phyloP scores from a whole-genome alignment of 2,329 filamentous ascomycete genomes.

The Ophiostoma pallidulum region DNA sequence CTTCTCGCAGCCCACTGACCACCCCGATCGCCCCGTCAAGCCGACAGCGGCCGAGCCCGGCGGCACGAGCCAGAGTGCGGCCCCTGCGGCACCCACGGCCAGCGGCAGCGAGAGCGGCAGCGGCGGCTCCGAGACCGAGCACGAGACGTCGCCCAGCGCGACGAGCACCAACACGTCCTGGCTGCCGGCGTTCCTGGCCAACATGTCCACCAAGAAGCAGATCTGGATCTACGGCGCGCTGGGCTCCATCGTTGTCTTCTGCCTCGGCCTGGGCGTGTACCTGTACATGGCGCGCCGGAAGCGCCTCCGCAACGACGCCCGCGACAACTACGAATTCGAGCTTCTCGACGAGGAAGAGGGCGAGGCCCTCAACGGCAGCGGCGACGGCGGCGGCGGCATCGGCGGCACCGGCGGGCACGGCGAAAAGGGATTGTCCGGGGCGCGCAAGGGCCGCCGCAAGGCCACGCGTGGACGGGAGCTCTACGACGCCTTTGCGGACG shows the following conservation, averaged over 20 bases:
- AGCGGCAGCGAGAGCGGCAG: background rate
- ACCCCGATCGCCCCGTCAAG: slow-evolving; percentile 52
- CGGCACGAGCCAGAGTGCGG: slow-evolving; percentile 20
- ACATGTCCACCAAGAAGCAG: slow-evolving; percentile 75
- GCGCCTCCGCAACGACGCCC: slow-evolving; percentile 61
- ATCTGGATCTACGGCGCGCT: slow-evolving; percentile 88
- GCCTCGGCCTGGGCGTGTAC: slow-evolving; percentile 69
- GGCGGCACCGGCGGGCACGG: background rate
- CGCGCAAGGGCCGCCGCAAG: slow-evolving; percentile 34
- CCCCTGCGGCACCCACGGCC: background rate
- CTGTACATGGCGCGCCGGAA: slow-evolving; percentile 71
- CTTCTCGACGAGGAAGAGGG: slow-evolving; percentile 76
- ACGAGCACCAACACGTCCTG: slow-evolving; percentile 46
- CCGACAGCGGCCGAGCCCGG: slow-evolving; percentile 25
- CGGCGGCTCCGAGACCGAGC: slow-evolving; percentile 25
- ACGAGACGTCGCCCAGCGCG: slow-evolving; percentile 21
- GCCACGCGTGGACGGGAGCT: slow-evolving; percentile 68
- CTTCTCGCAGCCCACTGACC: slow-evolving; percentile 52
- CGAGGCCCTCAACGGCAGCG: slow-evolving; percentile 39
- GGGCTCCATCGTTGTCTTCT: slow-evolving; percentile 78
- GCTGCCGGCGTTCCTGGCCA: slow-evolving; percentile 81
- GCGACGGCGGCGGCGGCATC: background rate
- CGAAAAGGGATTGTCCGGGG: slow-evolving; percentile 28
- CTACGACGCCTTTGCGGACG: slow-evolving; percentile 95
- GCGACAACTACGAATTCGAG: slow-evolving; percentile 89